Base-by-base conservation (phyloP, 1,284 basidiomycete genomes). In the Fomitopsis betulina region DNA sequence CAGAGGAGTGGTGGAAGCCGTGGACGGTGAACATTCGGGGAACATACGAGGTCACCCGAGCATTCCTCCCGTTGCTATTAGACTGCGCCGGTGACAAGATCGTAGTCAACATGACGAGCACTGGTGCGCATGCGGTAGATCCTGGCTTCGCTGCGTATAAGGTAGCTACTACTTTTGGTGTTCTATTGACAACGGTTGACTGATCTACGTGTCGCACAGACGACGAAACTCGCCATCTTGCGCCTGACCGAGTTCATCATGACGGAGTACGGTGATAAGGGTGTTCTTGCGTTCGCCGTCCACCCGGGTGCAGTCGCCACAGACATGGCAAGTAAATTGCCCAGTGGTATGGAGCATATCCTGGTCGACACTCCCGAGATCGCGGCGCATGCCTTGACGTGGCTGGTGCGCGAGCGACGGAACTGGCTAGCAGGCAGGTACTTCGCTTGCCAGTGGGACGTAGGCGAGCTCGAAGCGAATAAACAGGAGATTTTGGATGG, bases 201-300 rank as follows among this genome's bases (percentile, higher is more conserved):
- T n/a, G n/a, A n/a, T n/a, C n/a, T n/a, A n/a, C n/a, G n/a, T n/a
- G n/a, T n/a, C n/a, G n/a, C n/a, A n/a, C 33, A 54, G 54, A 42
- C 50, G 4, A 47, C 47, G 5, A 63, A 63, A 40, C 62, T 60
- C 32, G 60, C 60, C 12, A 19, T 57, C 9, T 37, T 55, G 33
- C 60, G 62, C 39, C 59, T 63, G 30, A 53, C 56, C 2, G 62
- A 63, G 53, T 55, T 60, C 19, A 55, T 60, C 23, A n/a, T 55
- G 10, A 30, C 42, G 15, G 59, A 62, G 37, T 62, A 62, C 38
- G 55, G 54, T 8, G 61, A 51, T 9, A 40, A 60, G 51, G 59
- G 61, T 15, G 51, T 62, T 9, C 45, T 57, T 17, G 54, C 56
- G 13, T 58, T 52, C 35, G 50, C 56, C 2, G 40, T 60, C n/a